phyloP scores from a whole-genome alignment of 208 protist genomes.

The Herpetomonas tarakana region DNA sequence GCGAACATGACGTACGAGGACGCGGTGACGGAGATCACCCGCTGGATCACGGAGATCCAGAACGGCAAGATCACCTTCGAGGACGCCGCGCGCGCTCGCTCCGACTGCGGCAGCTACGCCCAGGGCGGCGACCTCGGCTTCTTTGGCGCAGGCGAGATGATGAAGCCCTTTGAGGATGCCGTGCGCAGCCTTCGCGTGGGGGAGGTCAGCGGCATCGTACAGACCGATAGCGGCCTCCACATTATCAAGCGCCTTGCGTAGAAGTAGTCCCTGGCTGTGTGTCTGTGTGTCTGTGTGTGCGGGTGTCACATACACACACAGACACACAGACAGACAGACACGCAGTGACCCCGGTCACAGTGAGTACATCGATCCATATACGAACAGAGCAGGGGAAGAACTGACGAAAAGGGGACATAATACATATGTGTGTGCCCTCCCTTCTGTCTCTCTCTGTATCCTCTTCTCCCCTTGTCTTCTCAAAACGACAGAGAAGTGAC shows the following conservation, averaged over 20 bases:
- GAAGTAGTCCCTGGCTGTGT: no score
- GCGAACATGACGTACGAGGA: conserved; percentile 56
- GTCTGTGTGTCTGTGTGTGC: no score
- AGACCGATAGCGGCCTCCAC: conserved; percentile 91
- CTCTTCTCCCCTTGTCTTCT: no score
- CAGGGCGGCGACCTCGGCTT: conserved; percentile 82
- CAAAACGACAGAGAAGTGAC: no score
- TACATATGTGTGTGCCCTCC: no score
- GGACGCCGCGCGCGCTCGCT: conserved; percentile 74
- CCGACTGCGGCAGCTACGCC: conserved; percentile 87
- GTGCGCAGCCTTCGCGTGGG: conserved; percentile 74
- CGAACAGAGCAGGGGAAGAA: no score
- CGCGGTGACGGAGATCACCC: conserved; percentile 72
- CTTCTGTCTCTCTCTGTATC: no score
- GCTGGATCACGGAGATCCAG: conserved; percentile 63
- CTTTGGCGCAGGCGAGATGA: conserved; percentile 92
- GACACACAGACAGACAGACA: not conserved
- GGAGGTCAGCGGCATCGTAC: conserved; percentile 80
- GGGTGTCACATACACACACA: no score
- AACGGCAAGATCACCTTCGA: conserved; percentile 75
- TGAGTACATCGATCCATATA: no score
- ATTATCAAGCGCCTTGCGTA: conserved; percentile 89
- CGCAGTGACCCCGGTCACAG: no score
- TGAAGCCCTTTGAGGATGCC: conserved; percentile 93
- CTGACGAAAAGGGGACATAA: no score